A percentile compares a stretch with the other conserved stretches of the same genome.
Conservation (phyloP, 164 flowering plant species). For the Santalum album region DNA sequence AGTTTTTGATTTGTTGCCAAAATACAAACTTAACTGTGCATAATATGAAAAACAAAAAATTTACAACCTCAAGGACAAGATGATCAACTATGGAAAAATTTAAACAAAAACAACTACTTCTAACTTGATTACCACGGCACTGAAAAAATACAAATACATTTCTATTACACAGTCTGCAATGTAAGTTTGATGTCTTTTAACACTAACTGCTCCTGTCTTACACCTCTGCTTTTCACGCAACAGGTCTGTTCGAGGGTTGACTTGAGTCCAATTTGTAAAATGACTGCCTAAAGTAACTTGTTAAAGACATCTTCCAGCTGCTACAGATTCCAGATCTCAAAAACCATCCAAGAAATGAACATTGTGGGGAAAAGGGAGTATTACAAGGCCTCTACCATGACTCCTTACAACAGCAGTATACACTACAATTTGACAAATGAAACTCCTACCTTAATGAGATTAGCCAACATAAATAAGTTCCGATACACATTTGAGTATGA, state of each 20-base stretch:
- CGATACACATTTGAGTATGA: slow-evolving; percentile 3
- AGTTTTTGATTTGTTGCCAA: too few relatives aligned
- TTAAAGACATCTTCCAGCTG: slow-evolving; percentile 16
- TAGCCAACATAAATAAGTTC: background rate
- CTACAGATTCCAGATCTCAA: slow-evolving; percentile 15
- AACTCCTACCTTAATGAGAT: slow-evolving; percentile 10
- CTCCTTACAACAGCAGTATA: slow-evolving; percentile 14
- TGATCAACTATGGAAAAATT: slow-evolving; percentile 7
- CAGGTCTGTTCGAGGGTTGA: slow-evolving; percentile 16
- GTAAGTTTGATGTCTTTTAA: slow-evolving; percentile 17
- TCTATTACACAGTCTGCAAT: too few relatives aligned
- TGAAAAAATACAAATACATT: slow-evolving; percentile 20
- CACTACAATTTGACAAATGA: slow-evolving; percentile 16
- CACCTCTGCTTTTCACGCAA: slow-evolving; percentile 15
- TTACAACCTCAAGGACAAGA: background rate
- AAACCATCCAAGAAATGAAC: slow-evolving; percentile 9
- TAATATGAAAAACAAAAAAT: background rate
- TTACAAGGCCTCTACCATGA: slow-evolving; percentile 4
- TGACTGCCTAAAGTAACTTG: slow-evolving; percentile 11
- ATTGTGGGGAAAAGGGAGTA: background rate
- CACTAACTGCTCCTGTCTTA: slow-evolving; percentile 20
- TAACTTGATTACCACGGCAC: slow-evolving; percentile 11
- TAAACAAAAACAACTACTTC: background rate
- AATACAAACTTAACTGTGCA: too few relatives aligned
- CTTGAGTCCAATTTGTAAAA: slow-evolving; percentile 13